These are phyloP conservation scores for Botrytis hyacinthi DNA, from an alignment of 2,329 filamentous ascomycete species.

Conservation along the genomic window DNA sequence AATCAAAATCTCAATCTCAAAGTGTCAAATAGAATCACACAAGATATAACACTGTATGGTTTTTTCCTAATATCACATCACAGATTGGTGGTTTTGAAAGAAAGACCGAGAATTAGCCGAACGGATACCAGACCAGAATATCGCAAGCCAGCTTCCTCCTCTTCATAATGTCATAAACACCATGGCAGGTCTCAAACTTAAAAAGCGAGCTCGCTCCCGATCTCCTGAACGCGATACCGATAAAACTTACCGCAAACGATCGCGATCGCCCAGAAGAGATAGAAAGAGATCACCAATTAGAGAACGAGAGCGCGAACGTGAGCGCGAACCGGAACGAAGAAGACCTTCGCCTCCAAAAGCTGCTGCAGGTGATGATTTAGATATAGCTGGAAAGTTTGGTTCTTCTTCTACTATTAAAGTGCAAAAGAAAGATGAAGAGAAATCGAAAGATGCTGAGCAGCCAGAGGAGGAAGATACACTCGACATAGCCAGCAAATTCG, in stretches of 20 bases:
- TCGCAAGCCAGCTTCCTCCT: background rate
- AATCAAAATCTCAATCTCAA: background rate
- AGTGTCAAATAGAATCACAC: background rate
- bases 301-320: slow-evolving; percentile 40
- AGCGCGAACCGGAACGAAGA: slow-evolving; percentile 42
- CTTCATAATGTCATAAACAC: background rate
- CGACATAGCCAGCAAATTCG: slow-evolving; percentile 20
- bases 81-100: background rate
- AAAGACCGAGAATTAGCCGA: slow-evolving; percentile 11
- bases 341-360: slow-evolving; percentile 47
- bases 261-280: slow-evolving; percentile 35
- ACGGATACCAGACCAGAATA: background rate
- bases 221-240: slow-evolving; percentile 18
- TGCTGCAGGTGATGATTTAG: slow-evolving; percentile 36
- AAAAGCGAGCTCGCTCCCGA: slow-evolving; percentile 19
- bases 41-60: background rate
- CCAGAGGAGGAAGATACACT: slow-evolving; percentile 19
- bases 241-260: slow-evolving; percentile 19
- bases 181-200: slow-evolving; percentile 22
- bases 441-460: background rate
- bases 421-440: slow-evolving; percentile 18
- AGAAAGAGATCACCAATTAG: slow-evolving; percentile 45
- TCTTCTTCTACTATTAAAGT: slow-evolving; percentile 14
- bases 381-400: slow-evolving; percentile 38
- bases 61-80: background rate